Percentiles rank a stretch among this genome's conserved stretches.
Evolutionary conservation across 345 rosid genomes (phyloP).

Genomic region (Streptanthus diversifolius): DNA sequence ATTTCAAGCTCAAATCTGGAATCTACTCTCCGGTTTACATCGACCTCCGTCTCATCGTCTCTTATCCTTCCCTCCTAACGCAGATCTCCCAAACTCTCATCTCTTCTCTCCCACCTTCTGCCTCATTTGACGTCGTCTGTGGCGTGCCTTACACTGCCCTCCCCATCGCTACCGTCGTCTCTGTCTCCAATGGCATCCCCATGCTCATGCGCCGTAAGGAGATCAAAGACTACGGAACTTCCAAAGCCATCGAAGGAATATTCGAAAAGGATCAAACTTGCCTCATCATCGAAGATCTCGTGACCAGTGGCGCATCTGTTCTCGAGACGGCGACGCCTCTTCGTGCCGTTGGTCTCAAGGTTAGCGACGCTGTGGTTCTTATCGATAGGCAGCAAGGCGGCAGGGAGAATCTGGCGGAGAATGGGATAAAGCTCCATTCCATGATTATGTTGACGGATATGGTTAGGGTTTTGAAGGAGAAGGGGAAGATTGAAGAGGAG

Average conservation of each 20-base stretch:
- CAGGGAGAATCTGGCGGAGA: conserved; percentile 66
- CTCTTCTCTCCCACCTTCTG: conserved; percentile 56
- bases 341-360: conserved; percentile 67
- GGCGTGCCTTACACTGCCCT: conserved; percentile 97
- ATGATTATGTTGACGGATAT: conserved; percentile 70
- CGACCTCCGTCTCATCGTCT: conserved; percentile 89
- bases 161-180: conserved; percentile 88
- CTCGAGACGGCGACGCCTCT: conserved; percentile 86
- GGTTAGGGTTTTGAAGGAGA: conserved; percentile 80
- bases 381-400: conserved; percentile 96
- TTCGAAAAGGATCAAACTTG: conserved; percentile 56
- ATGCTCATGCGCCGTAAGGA: conserved; percentile 97
- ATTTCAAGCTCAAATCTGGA: conserved; percentile 92
- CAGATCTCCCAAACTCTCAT: conserved; percentile 68
- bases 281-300: conserved; percentile 76
- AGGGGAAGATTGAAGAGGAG: conserved; percentile 69
- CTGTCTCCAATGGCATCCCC: conserved; percentile 56
- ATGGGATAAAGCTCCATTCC: conserved; percentile 76
- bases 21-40: conserved; percentile 86
- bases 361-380: conserved; percentile 82
- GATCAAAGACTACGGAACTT: conserved; percentile 80
- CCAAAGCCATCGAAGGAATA: conserved; percentile 78
- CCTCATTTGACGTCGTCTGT: conserved; percentile 62
- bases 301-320: conserved; percentile 90
- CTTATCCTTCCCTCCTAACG: conserved; percentile 73